Percentiles rank a stretch among this genome's conserved stretches.
Evolutionary conservation across 495 filamentous ascomycete species (phyloP).

Genomic region (Bombardia bombarda): DNA sequence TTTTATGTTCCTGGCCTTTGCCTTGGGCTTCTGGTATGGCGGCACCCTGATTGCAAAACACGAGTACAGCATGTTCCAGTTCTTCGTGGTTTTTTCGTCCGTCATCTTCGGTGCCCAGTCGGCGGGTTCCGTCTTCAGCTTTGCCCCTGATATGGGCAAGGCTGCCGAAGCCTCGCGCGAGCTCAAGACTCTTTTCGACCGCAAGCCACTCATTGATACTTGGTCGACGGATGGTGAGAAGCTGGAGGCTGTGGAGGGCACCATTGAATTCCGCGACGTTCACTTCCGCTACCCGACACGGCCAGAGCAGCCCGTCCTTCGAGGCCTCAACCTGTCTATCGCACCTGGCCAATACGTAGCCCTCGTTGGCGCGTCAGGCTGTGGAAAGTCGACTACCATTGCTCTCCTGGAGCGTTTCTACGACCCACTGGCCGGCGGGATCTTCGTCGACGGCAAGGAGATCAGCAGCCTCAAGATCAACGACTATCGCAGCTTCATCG

Average conservation of each 20-base stretch:
- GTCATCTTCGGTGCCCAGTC: conserved; percentile 33
- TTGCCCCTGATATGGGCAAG: conserved; percentile 34
- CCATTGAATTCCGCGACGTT: conserved; percentile 52
- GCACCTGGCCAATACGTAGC: conserved; percentile 60
- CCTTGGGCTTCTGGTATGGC: conserved; percentile 77
- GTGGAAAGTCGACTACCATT: conserved; percentile 70
- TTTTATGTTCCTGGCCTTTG: conserved; percentile 71
- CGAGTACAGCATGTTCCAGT: conserved; percentile 68
- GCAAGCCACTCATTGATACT: conserved; percentile 29
- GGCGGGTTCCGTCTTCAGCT: conserved; percentile 31
- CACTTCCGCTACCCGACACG: conserved; percentile 56
- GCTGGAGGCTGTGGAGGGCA: conserved; percentile 43
- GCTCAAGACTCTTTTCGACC: conserved; percentile 33
- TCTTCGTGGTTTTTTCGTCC: conserved; percentile 72
- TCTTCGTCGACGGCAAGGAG: conserved; percentile 47
- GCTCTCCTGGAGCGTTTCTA: conserved; percentile 64
- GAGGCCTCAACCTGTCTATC: conserved; percentile 48
- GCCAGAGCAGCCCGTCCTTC: conserved; percentile 49
- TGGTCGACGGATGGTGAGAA: conserved; percentile 69
- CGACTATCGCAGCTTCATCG: conserved; percentile 49
- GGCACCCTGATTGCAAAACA: conserved; percentile 63
- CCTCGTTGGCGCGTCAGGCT: conserved; percentile 66
- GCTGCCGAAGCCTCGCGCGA: conserved; percentile 24
- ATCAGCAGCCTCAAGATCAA: conserved; percentile 41
- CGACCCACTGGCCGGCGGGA: conserved; percentile 47